phyloP scores from a whole-genome alignment of 176 grass and related monocot genomes.

The Hyparrhenia diplandra region DNA sequence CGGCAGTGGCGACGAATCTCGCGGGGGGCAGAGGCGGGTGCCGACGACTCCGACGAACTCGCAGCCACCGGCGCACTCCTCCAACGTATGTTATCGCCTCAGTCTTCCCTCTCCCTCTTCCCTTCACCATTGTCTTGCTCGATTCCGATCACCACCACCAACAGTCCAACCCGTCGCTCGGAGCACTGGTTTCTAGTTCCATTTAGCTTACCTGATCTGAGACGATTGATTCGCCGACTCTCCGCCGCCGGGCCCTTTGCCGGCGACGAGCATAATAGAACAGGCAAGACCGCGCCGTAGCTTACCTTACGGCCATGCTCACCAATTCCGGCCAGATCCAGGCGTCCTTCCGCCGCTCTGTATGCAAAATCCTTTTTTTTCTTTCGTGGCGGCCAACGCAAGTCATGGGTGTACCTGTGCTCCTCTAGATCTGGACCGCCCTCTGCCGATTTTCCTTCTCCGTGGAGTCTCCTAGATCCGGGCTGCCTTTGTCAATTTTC shows the following conservation, averaged over 20 bases:
- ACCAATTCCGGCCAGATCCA: background rate
- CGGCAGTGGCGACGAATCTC: background rate
- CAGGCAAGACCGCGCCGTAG: background rate
- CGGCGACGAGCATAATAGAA: background rate
- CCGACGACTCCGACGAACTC: background rate
- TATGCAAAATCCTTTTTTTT: background rate
- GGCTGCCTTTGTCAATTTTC: background rate
- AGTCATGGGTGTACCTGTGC: background rate
- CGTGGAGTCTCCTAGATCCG: background rate
- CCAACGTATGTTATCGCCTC: background rate
- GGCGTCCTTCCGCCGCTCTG: background rate
- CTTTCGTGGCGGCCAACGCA: background rate
- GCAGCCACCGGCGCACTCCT: background rate
- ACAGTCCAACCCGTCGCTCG: background rate
- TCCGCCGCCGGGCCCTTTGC: background rate
- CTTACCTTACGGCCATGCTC: background rate
- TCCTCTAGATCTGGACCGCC: background rate
- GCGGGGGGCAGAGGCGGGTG: background rate
- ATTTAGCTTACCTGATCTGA: background rate
- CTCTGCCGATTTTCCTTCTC: background rate
- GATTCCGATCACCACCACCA: background rate
- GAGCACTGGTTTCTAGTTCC: background rate
- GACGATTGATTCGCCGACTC: background rate
- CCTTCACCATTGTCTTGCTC: background rate
- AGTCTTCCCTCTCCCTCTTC: background rate